Evolutionary conservation across 2,329 filamentous ascomycete genomes (phyloP).

Genomic region (Penicillium freii): DNA sequence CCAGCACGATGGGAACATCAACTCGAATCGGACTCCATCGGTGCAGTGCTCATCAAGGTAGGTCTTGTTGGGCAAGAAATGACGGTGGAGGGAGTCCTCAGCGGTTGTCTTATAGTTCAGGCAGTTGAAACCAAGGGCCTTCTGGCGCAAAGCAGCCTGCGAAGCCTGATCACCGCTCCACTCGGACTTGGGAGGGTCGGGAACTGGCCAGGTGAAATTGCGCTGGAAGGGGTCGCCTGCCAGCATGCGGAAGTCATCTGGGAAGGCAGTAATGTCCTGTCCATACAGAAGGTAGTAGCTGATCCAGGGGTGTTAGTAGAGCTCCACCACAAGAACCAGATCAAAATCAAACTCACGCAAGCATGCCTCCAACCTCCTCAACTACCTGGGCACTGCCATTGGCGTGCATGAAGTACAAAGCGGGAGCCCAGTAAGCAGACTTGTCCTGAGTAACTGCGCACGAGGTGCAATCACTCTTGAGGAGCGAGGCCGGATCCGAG

Average conservation of each 20-base stretch:
- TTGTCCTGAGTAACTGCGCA: slow-evolving; percentile 77
- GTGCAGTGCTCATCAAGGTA: slow-evolving; percentile 77
- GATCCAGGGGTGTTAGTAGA: slow-evolving; percentile 4
- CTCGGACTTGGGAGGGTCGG: slow-evolving; percentile 64
- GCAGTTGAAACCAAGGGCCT: slow-evolving; percentile 92
- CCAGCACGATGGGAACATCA: slow-evolving; percentile 91
- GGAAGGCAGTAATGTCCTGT: slow-evolving; percentile 68
- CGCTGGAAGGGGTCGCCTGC: slow-evolving; percentile 68
- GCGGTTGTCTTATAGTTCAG: slow-evolving; percentile 69
- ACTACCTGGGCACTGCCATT: slow-evolving; percentile 69
- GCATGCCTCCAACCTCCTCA: slow-evolving; percentile 74
- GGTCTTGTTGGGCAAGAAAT: slow-evolving; percentile 74
- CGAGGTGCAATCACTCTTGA: slow-evolving; percentile 69
- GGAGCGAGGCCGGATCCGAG: slow-evolving; percentile 59
- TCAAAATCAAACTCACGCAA: slow-evolving; percentile 62
- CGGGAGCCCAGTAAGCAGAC: slow-evolving; percentile 84
- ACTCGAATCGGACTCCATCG: slow-evolving; percentile 77
- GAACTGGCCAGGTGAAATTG: slow-evolving; percentile 67
- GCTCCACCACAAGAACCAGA: slow-evolving; percentile 1
- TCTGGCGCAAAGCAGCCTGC: slow-evolving; percentile 70
- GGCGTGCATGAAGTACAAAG: slow-evolving; percentile 71
- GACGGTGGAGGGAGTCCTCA: slow-evolving; percentile 76
- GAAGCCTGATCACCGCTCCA: slow-evolving; percentile 67
- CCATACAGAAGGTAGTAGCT: slow-evolving; percentile 83
- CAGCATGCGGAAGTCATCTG: slow-evolving; percentile 75